A percentile compares a stretch with the other conserved stretches of the same genome.
phyloP scores from a whole-genome alignment of 2,329 filamentous ascomycete species.

The Basipetospora chlamydospora region DNA sequence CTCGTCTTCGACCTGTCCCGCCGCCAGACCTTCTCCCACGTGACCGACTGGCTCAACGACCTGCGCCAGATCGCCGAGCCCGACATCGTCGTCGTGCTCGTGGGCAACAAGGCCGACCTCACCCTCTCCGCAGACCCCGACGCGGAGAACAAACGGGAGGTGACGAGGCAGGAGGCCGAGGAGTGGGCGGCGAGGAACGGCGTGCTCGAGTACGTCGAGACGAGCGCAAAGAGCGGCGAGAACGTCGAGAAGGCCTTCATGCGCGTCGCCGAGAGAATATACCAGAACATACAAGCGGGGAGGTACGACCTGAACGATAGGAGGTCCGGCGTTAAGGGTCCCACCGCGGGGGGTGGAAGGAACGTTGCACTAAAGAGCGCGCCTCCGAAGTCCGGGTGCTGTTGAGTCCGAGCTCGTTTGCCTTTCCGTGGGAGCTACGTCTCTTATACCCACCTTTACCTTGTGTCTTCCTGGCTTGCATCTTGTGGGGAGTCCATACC shows the following conservation, averaged over 20 bases:
- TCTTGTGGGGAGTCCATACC: too few species aligned
- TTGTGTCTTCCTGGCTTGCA: neutral
- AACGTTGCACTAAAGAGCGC: slow-evolving; percentile 14
- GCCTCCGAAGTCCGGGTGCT: slow-evolving; percentile 29
- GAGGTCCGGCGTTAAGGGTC: slow-evolving; percentile 76
- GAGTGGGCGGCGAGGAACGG: slow-evolving; percentile 79
- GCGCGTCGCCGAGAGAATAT: slow-evolving; percentile 87
- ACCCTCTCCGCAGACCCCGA: slow-evolving; percentile 27
- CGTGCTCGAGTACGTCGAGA: slow-evolving; percentile 89
- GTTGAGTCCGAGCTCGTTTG: slow-evolving; percentile 19
- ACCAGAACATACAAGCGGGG: slow-evolving; percentile 89
- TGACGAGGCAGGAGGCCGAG: slow-evolving; percentile 69
- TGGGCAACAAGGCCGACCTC: slow-evolving; percentile 90
- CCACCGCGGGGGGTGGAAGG: slow-evolving; percentile 19
- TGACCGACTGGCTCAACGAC: slow-evolving; percentile 87
- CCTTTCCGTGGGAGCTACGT: neutral
- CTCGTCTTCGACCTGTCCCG: slow-evolving; percentile 93
- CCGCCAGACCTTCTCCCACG: slow-evolving; percentile 70
- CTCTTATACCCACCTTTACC: neutral
- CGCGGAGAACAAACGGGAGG: slow-evolving; percentile 55
- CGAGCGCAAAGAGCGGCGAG: slow-evolving; percentile 86
- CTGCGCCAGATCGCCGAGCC: slow-evolving; percentile 89
- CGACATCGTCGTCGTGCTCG: slow-evolving; percentile 84
- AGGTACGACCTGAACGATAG: slow-evolving; percentile 90
- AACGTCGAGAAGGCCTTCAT: slow-evolving; percentile 89